Base-by-base conservation (phyloP, 169 alveolate genomes). In the Plasmodium blacklocki region DNA sequence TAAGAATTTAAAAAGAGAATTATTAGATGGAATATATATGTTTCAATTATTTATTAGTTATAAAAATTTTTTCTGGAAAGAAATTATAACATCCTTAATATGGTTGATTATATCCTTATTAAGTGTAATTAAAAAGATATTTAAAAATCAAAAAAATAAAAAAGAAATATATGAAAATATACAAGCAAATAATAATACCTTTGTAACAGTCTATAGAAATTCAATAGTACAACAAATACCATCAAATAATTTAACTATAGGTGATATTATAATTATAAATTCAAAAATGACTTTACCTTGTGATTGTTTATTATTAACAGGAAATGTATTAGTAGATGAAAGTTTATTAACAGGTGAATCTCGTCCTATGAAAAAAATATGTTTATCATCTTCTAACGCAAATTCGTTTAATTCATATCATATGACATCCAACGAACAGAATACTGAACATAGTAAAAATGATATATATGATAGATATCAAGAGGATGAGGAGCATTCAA, bases 281-380 rank as follows among this genome's bases (percentile, higher is more conserved):
- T 76, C 94, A 6, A 86, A 93, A 49, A 85, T 91, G 95, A 89
- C 74, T 12, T 95, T 94, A 12, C 98, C 98, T 11, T 95, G 98
- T 62, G 98, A 96, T 89, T 75, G 95, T 91, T 63, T 96, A 58
- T 88, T 96, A 78, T 89, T 95, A 72, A 86, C 95, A 15, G 97
- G 98, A 3, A 89, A 93, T 21, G 97, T 95, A 3, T 89, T 94
- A 29, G 95, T 95, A 14, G 98, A 96, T 71, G 98, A 96, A 86
- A 93, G 97, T 64, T 88, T 93, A 43, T 88, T 96, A 43, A 96
- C 98, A 2, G 98, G 98, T 1, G 98, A 96, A 87, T 92, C 97
- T 2, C 78, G 93, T 18, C 98, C 98, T 1, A 89, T 95, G 72
- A 93, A 94, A 60, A 96, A 95, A 88, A 89, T 88, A n/a, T 94